phyloP scores from a whole-genome alignment of 495 filamentous ascomycete species.

The Penicillium paradoxum region DNA sequence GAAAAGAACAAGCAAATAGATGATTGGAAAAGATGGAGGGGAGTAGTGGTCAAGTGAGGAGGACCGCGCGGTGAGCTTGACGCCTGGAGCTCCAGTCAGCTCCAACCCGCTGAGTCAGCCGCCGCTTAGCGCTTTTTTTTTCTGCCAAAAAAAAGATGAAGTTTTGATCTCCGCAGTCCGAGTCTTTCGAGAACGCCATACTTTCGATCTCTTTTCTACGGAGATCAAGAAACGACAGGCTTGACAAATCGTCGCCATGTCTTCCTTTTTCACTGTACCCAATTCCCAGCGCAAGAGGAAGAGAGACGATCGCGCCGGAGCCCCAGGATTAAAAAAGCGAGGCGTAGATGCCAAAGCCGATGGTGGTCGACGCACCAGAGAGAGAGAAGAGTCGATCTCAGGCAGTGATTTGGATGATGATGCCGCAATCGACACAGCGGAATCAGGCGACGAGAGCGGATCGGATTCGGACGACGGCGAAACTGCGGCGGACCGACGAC shows the following conservation, averaged over 20 bases:
- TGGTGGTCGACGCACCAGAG: constrained; percentile 21
- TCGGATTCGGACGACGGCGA: constrained; percentile 62
- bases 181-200: constrained; percentile 9
- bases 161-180: constrained; percentile 16
- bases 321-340: constrained; percentile 53
- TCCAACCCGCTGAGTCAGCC: constrained; percentile 37
- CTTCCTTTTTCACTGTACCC: constrained; percentile 80
- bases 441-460: constrained; percentile 43
- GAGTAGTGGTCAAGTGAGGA: constrained; percentile 18
- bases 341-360: constrained; percentile 39
- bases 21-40: constrained; percentile 12
- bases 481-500: constrained; percentile 79
- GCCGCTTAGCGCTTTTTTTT: constrained; percentile 30
- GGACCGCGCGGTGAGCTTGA: constrained; percentile 42
- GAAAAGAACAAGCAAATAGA: constrained; percentile 9
- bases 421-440: constrained; percentile 36
- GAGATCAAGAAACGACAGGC: constrained; percentile 3
- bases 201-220: not conserved
- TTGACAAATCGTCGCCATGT: constrained; percentile 47
- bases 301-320: constrained; percentile 46
- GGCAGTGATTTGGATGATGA: constrained; percentile 75
- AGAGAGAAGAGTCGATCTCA: constrained; percentile 67
- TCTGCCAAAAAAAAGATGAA: constrained; percentile 43
- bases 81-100: constrained; percentile 43
- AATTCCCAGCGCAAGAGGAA: constrained; percentile 78